These are phyloP conservation scores for Microdochium trichocladiopsis DNA, from an alignment of 2,329 filamentous ascomycete species.

Conservation along the genomic window DNA sequence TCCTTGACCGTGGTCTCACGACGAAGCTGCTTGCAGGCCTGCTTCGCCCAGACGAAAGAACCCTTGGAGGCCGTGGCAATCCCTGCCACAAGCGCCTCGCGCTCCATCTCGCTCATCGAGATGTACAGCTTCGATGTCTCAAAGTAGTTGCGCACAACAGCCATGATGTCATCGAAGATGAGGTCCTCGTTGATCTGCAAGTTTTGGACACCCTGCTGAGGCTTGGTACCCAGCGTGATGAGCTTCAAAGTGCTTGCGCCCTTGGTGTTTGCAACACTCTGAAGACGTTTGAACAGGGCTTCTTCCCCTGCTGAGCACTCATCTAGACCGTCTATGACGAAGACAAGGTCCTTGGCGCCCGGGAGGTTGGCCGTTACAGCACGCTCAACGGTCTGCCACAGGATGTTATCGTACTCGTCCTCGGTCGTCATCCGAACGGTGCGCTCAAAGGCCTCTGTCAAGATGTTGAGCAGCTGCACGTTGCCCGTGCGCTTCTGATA, in stretches of 20 bases:
- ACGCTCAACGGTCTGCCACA: slow-evolving; percentile 24
- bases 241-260: slow-evolving; percentile 15
- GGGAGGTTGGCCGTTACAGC: slow-evolving; percentile 17
- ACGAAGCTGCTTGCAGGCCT: slow-evolving; percentile 20
- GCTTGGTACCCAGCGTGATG: slow-evolving; percentile 19
- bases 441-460: slow-evolving; percentile 20
- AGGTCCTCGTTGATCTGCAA: slow-evolving; percentile 21
- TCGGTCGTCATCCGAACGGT: slow-evolving; percentile 13
- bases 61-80: slow-evolving; percentile 23
- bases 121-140: slow-evolving; percentile 14
- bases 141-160: slow-evolving; percentile 21
- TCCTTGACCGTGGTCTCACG: slow-evolving; percentile 15
- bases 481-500: slow-evolving; percentile 30
- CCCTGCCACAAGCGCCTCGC: slow-evolving; percentile 21
- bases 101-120: slow-evolving; percentile 19
- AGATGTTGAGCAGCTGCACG: slow-evolving; percentile 24
- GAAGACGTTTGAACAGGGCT: slow-evolving; percentile 18
- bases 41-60: slow-evolving; percentile 30
- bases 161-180: slow-evolving; percentile 26
- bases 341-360: slow-evolving; percentile 23
- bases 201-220: slow-evolving; percentile 4
- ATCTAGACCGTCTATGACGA: slow-evolving; percentile 29
- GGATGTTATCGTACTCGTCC: slow-evolving; percentile 22
- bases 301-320: slow-evolving; percentile 22
- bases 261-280: slow-evolving; percentile 9